Percentiles rank a stretch among this genome's conserved stretches.
These are phyloP conservation scores for Irpex lacteus DNA, from an alignment of 1,284 basidiomycete species.

Conservation along the genomic window DNA sequence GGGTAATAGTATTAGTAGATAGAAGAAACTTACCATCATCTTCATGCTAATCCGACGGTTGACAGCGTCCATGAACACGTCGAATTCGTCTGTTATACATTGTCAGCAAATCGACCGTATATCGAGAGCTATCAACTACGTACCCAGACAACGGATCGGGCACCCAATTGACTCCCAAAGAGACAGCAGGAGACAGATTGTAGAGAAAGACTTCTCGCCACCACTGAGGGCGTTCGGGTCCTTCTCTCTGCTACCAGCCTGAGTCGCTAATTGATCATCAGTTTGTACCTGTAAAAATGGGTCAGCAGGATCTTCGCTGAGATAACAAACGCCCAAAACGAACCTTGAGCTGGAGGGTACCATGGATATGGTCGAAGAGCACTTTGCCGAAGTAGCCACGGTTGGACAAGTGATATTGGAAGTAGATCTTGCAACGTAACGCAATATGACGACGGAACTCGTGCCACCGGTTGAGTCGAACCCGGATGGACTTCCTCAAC, in stretches of 20 bases:
- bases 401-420: slow-evolving; percentile 78
- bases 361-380: slow-evolving; percentile 77
- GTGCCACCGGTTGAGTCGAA: slow-evolving; percentile 78
- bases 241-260: slow-evolving; percentile 58
- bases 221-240: slow-evolving; percentile 85
- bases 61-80: slow-evolving; percentile 95
- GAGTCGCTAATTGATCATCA: slow-evolving; percentile 68
- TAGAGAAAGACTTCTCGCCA: slow-evolving; percentile 97
- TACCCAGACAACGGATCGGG: slow-evolving; percentile 91
- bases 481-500: slow-evolving; percentile 59
- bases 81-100: slow-evolving; percentile 69
- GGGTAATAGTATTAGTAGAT: neutral
- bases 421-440: slow-evolving; percentile 80
- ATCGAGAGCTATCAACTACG: slow-evolving; percentile 19
- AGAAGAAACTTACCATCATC: slow-evolving; percentile 66
- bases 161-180: slow-evolving; percentile 96
- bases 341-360: slow-evolving; percentile 71
- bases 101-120: neutral
- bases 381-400: slow-evolving; percentile 87
- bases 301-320: neutral
- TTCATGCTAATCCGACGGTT: slow-evolving; percentile 90
- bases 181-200: slow-evolving; percentile 89
- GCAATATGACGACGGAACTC: slow-evolving; percentile 86
- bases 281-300: slow-evolving; percentile 58
- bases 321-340: neutral